Percentiles rank a stretch among this genome's conserved stretches.
Conservation (phyloP, 2,329 filamentous ascomycete genomes). For the Colletotrichum gigasporum region DNA sequence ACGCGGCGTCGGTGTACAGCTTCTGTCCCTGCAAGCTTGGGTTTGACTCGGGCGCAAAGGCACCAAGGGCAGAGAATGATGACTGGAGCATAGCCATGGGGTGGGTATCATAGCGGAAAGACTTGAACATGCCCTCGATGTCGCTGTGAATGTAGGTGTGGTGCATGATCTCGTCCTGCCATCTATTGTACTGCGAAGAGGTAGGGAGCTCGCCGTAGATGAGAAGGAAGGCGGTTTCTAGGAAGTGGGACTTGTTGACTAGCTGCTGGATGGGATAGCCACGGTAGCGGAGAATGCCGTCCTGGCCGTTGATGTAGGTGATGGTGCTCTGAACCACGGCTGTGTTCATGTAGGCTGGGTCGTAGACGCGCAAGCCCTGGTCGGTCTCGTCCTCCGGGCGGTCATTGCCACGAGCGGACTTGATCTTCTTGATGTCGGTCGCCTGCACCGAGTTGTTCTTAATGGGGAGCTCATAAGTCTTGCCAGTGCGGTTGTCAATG, state of each 20-base stretch:
- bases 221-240: slow-evolving; percentile 60
- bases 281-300: slow-evolving; percentile 61
- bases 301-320: slow-evolving; percentile 62
- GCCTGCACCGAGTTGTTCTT: slow-evolving; percentile 58
- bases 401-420: slow-evolving; percentile 44
- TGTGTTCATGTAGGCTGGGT: slow-evolving; percentile 64
- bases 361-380: slow-evolving; percentile 59
- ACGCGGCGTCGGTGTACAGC: slow-evolving; percentile 57
- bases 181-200: slow-evolving; percentile 47
- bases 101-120: slow-evolving; percentile 60
- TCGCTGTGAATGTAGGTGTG: slow-evolving; percentile 60
- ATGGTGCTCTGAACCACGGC: slow-evolving; percentile 59
- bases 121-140: slow-evolving; percentile 60
- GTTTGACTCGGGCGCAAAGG: slow-evolving; percentile 60
- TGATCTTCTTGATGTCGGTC: slow-evolving; percentile 62
- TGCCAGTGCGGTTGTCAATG: slow-evolving; percentile 59
- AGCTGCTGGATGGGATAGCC: slow-evolving; percentile 63
- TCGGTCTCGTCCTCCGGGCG: slow-evolving; percentile 56
- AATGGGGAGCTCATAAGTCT: slow-evolving; percentile 59
- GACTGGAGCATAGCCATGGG: slow-evolving; percentile 62
- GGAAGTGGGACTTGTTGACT: slow-evolving; percentile 57
- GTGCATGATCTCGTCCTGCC: slow-evolving; percentile 60
- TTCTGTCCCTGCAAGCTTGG: slow-evolving; percentile 59
- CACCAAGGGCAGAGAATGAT: slow-evolving; percentile 58
- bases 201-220: slow-evolving; percentile 62